A percentile compares a stretch with the other conserved stretches of the same genome.
phyloP scores from a whole-genome alignment of 768 basidiomycete species.

The Leccinum disarticulatum region DNA sequence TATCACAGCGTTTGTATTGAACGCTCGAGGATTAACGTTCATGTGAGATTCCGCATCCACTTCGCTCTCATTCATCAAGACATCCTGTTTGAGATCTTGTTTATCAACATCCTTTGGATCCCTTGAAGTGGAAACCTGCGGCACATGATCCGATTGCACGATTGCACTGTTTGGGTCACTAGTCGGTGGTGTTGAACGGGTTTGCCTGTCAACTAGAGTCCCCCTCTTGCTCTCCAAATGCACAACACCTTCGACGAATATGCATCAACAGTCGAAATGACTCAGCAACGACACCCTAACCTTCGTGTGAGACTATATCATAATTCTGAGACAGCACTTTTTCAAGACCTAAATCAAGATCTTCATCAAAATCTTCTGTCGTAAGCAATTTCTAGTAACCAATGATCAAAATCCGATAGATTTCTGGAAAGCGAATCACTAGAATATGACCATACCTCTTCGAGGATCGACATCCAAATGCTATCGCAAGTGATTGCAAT shows the following conservation, averaged over 20 bases:
- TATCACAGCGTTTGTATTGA: conserved; percentile 36
- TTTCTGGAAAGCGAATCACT: neutral
- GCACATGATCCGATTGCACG: no score
- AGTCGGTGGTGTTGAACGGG: neutral
- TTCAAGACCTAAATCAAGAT: neutral
- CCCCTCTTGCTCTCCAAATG: conserved; percentile 1
- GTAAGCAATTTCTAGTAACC: conserved; percentile 1
- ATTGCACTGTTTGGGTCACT: no score
- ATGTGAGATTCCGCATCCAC: no score
- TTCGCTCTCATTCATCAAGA: no score
- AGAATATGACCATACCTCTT: neutral
- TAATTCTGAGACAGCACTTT: no score
- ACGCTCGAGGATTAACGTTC: conserved; percentile 20
- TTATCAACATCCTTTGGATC: no score
- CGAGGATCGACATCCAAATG: conserved; percentile 9
- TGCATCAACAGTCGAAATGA: neutral
- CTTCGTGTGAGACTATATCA: no score
- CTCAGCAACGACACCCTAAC: no score
- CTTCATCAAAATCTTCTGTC: neutral
- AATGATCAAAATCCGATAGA: no score
- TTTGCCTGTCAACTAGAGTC: neutral
- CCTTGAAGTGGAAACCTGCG: no score
- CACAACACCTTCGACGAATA: neutral
- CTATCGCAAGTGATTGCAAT: conserved; percentile 8
- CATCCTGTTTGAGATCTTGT: no score